Conservation (phyloP, 2,329 filamentous ascomycete genomes). For the Spiromastix sp. region DNA sequence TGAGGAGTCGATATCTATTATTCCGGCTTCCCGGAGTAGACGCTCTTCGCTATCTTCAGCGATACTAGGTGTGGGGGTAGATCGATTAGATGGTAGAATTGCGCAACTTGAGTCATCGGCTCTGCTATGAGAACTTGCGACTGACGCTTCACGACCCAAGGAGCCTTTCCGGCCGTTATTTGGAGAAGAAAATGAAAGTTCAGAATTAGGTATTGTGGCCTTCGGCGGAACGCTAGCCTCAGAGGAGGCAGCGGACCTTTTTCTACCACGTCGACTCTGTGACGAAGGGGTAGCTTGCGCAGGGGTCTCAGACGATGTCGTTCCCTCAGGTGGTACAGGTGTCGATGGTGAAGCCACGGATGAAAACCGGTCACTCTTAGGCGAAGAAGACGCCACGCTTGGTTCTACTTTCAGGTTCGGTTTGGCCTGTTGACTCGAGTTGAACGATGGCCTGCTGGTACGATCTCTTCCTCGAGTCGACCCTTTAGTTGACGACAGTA, state of each 20-base stretch:
- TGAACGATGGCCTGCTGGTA: constrained; percentile 21
- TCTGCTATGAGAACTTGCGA: constrained; percentile 27
- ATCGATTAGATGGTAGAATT: constrained; percentile 24
- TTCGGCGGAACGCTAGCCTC: constrained; percentile 20
- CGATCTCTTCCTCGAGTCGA: too few species aligned
- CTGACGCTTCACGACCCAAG: constrained; percentile 28
- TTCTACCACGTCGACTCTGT: constrained; percentile 22
- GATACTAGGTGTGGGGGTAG: constrained; percentile 24
- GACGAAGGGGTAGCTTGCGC: constrained; percentile 16
- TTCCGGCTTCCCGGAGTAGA: constrained; percentile 56
- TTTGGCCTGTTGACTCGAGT: constrained; percentile 10
- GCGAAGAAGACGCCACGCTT: constrained; percentile 16
- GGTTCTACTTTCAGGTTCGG: constrained; percentile 11
- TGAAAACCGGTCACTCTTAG: constrained; percentile 14
- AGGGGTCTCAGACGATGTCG: constrained; percentile 10
- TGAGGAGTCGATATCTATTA: constrained; percentile 43
- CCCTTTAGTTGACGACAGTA: constrained; percentile 2
- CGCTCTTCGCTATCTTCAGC: constrained; percentile 59
- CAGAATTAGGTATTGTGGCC: constrained; percentile 17
- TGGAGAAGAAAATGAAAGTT: constrained; percentile 18
- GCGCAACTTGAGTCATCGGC: constrained; percentile 25
- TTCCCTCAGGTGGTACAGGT: constrained; percentile 5
- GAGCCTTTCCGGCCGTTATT: constrained; percentile 15
- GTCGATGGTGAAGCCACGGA: constrained; percentile 9
- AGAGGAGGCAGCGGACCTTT: constrained; percentile 22